Evolutionary conservation across 345 rosid genomes (phyloP), one percentile per base, ranked within the genome.

Genomic region (Gossypium herbaceum): DNA sequence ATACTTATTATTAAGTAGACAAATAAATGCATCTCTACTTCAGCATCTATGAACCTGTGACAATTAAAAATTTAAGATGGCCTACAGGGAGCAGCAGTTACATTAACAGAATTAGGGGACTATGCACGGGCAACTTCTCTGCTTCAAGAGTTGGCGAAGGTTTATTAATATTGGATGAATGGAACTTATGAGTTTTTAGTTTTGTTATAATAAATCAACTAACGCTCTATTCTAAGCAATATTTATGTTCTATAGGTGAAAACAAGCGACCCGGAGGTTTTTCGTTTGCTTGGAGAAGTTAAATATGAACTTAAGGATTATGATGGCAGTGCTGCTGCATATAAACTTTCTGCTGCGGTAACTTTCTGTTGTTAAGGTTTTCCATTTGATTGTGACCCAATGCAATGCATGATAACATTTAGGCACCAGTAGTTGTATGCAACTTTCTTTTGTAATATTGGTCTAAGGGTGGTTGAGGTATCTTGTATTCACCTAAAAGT

Each of bases 21-120:
- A 13, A 62, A 56, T 72, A 13, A 62, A 61, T 72, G 57, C 7
- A 12, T 34, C 45, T 68, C 63, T 55, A 60, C 74, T 69, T 77
- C 13, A 66, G 75, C 50, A 45, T 73, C 45, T 52, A 41, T 75
- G 58, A 22, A n/a, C 70, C 17, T 19, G 15, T 58, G 60, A 29
- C 43, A 12, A 59, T 71, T 75, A 66, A 65, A 76, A 81, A 39
- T 64, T 83, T 76, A 76, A 78, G 81, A 56, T 63, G 68, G 60
- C 76, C 75, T 88, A 87, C 84, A 94, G 98, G 97, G 97, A 47
- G 91, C 97, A 77, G 95, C 95, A 63, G 95, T 94, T 75, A 88
- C 95, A 51, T 83, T 91, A 82, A 85, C 86, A 61, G 92, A 92
- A 79, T 79, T 94, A 73, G 98, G 98, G 81, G 95, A 91, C 56